Percentiles rank a stretch among this genome's conserved stretches.
phyloP scores from a whole-genome alignment of 257 asterid species.

The Nyctanthes arbortristis region DNA sequence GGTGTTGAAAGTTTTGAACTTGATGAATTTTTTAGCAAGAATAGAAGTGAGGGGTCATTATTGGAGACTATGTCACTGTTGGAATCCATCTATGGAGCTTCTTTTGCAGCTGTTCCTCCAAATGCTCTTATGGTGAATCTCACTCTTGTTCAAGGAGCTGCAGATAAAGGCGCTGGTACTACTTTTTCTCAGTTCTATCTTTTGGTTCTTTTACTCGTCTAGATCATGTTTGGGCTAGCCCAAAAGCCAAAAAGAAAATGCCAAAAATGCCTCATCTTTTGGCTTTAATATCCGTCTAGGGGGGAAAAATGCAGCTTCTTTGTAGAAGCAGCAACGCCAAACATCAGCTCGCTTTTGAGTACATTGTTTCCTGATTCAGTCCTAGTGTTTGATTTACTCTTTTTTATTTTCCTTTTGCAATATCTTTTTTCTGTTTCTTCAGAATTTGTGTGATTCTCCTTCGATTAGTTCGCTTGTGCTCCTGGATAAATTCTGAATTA shows the following conservation, averaged over 20 bases:
- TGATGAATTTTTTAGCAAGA: constrained; percentile 44
- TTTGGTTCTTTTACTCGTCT: not conserved
- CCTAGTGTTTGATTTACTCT: constrained; percentile 15
- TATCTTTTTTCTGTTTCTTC: not conserved
- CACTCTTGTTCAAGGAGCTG: constrained; percentile 83
- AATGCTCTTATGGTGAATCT: constrained; percentile 74
- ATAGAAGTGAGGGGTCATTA: constrained; percentile 43
- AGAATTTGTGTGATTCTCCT: not conserved
- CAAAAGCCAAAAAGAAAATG: too few relatives aligned
- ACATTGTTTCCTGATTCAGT: not conserved
- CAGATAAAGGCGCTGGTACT: constrained; percentile 78
- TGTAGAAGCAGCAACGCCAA: too few relatives aligned
- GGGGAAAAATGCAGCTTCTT: too few relatives aligned
- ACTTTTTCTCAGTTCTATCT: constrained; percentile 18
- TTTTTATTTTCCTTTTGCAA: constrained; percentile 6
- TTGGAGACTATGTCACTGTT: constrained; percentile 45
- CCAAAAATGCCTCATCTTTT: too few relatives aligned
- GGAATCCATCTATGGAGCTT: constrained; percentile 59
- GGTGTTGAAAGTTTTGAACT: constrained; percentile 52
- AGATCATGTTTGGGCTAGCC: too few relatives aligned
- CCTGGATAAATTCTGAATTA: not conserved
- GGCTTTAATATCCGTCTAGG: too few relatives aligned
- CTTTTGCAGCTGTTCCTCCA: constrained; percentile 44
- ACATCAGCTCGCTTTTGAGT: not conserved
- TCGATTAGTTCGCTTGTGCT: not conserved